Conservation (phyloP, 495 filamentous ascomycete species). For the Tuber calosporum region DNA sequence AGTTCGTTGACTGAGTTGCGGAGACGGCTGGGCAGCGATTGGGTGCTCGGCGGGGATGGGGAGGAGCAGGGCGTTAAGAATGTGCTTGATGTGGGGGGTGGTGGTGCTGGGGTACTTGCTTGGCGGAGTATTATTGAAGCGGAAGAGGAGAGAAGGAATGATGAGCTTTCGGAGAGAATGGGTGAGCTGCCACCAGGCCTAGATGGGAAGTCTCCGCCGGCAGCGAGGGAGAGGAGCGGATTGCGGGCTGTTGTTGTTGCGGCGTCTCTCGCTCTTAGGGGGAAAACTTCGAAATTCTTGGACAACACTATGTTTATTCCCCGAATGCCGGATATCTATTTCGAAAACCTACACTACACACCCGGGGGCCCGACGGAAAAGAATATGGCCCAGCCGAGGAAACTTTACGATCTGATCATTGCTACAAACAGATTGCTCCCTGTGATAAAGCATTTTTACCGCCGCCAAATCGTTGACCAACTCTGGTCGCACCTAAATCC, state of each 20-base stretch:
- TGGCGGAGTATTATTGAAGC: constrained; percentile 77
- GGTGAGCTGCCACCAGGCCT: constrained; percentile 33
- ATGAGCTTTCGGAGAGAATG: constrained; percentile 41
- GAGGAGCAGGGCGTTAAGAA: constrained; percentile 50
- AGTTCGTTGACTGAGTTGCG: constrained; percentile 74
- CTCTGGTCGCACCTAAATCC: constrained; percentile 81
- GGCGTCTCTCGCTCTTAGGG: constrained; percentile 59
- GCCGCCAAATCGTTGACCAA: constrained; percentile 71
- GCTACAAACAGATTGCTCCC: constrained; percentile 75
- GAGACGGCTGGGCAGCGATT: constrained; percentile 71
- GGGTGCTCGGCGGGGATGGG: constrained; percentile 59
- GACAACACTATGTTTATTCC: constrained; percentile 89
- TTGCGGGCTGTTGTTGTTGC: constrained; percentile 52
- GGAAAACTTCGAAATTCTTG: constrained; percentile 66
- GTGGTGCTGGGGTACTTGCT: constrained; percentile 74
- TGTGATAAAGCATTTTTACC: constrained; percentile 62
- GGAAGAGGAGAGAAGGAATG: constrained; percentile 63
- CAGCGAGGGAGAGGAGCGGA: constrained; percentile 17
- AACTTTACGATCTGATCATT: constrained; percentile 82
- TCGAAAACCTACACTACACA: constrained; percentile 49
- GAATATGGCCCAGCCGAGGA: constrained; percentile 52
- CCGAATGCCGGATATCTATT: constrained; percentile 64
- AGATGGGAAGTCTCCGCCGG: constrained; percentile 16
- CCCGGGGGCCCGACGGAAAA: constrained; percentile 48
- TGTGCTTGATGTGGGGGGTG: constrained; percentile 77